These are phyloP conservation scores for Salix viminalis DNA, from an alignment of 345 rosid species.

Conservation along the genomic window DNA sequence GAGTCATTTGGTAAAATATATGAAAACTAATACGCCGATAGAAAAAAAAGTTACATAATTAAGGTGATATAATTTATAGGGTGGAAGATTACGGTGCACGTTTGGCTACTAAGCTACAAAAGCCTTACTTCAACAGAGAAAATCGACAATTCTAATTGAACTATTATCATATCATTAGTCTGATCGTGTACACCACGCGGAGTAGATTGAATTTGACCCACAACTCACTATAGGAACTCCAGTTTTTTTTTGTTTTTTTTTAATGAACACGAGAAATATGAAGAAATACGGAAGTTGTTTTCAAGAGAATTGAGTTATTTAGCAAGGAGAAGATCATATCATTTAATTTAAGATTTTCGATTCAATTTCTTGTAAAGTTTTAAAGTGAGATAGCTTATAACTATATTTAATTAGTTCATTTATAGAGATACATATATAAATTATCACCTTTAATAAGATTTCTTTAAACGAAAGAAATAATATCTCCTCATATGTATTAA, in stretches of 20 bases:
- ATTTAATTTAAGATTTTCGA: no score
- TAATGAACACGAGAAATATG: neutral
- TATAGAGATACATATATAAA: no score
- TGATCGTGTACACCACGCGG: slow-evolving; percentile 34
- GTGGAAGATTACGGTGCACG: neutral
- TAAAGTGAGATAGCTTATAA: no score
- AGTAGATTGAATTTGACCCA: slow-evolving; percentile 1
- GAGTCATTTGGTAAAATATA: no score
- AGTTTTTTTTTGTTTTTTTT: neutral
- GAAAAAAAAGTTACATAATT: neutral
- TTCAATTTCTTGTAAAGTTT: no score
- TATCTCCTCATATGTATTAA: neutral
- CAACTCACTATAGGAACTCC: neutral
- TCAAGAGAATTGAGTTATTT: no score
- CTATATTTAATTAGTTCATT: no score
- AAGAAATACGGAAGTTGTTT: no score
- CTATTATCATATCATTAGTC: slow-evolving; percentile 14
- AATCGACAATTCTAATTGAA: slow-evolving; percentile 11
- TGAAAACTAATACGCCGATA: no score
- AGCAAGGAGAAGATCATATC: no score
- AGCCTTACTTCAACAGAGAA: neutral
- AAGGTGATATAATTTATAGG: neutral
- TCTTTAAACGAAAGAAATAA: no score
- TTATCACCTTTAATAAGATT: no score
- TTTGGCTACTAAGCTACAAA: neutral